phyloP scores from a whole-genome alignment of 2,329 filamentous ascomycete species.

The Ascochyta pisi region DNA sequence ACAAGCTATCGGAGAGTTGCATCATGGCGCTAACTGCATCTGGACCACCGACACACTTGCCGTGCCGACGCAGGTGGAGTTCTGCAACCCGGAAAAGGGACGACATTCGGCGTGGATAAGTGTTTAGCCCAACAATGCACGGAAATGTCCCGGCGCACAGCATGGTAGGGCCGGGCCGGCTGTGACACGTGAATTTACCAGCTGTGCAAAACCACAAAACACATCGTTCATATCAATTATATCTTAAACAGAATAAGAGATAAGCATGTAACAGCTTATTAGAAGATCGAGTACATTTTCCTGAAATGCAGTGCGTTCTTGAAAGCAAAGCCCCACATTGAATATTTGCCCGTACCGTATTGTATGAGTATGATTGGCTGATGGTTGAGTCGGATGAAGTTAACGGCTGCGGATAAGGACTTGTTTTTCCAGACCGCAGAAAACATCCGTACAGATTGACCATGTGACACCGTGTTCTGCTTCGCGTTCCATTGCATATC shows the following conservation, averaged over 20 bases:
- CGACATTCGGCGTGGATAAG: constrained; percentile 34
- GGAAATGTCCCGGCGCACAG: constrained; percentile 20
- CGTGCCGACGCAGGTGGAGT: constrained; percentile 42
- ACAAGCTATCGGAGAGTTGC: constrained; percentile 34
- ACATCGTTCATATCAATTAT: too few relatives aligned
- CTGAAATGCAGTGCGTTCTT: too few relatives aligned
- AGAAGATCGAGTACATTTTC: too few relatives aligned
- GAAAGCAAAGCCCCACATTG: too few relatives aligned
- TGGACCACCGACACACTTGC: constrained; percentile 41
- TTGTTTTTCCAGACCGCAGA: constrained; percentile 25
- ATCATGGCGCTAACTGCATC: constrained; percentile 34
- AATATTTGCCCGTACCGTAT: too few relatives aligned
- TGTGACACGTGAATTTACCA: too few relatives aligned
- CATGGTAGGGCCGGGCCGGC: too few relatives aligned
- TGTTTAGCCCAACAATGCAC: constrained; percentile 31
- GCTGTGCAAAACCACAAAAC: too few relatives aligned
- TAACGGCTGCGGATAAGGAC: constrained; percentile 21
- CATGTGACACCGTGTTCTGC: constrained; percentile 13
- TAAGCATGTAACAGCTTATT: too few relatives aligned
- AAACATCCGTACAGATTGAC: not conserved
- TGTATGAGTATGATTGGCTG: constrained; percentile 22
- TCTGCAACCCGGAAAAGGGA: constrained; percentile 29
- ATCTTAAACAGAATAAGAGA: too few relatives aligned
- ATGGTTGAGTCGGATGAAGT: constrained; percentile 14
- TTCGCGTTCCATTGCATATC: not conserved